Evolutionary conservation across 768 basidiomycete genomes (phyloP).

Genomic region (Xanthoconium stramineum): DNA sequence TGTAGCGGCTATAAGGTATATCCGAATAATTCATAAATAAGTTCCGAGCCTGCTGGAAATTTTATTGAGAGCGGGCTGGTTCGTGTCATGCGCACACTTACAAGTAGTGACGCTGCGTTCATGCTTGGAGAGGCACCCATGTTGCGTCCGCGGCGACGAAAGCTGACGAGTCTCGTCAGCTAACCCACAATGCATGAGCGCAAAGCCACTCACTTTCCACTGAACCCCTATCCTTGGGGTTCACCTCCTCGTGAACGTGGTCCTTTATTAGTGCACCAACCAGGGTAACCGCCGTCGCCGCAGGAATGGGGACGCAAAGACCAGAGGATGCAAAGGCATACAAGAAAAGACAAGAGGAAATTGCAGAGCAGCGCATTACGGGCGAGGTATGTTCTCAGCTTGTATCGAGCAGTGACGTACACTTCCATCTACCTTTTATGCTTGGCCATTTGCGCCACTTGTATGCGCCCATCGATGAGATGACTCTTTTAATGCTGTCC

Average conservation of each 20-base stretch:
- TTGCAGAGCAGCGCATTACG: slow-evolving; percentile 14
- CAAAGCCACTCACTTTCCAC: slow-evolving; percentile 2
- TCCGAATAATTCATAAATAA: too few species aligned
- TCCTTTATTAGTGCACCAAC: slow-evolving; percentile 17
- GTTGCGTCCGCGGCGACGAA: neutral
- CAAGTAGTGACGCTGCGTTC: neutral
- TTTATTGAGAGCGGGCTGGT: too few species aligned
- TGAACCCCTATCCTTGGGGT: slow-evolving; percentile 5
- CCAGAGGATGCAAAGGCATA: slow-evolving; percentile 13
- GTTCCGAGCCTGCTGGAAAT: too few species aligned
- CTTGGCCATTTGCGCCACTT: slow-evolving; percentile 6
- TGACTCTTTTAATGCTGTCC: neutral
- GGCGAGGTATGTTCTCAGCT: slow-evolving; percentile 3
- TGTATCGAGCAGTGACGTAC: neutral
- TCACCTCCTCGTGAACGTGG: slow-evolving; percentile 15
- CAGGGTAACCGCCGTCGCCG: neutral
- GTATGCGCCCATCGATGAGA: slow-evolving; percentile 6
- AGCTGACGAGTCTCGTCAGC: slow-evolving; percentile 2
- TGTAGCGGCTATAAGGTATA: too few species aligned
- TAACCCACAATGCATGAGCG: neutral
- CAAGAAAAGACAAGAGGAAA: slow-evolving; percentile 12
- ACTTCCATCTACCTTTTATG: slow-evolving; percentile 12
- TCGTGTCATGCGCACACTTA: too few species aligned
- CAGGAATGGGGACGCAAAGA: slow-evolving; percentile 14
- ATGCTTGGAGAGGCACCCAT: neutral